phyloP scores from a whole-genome alignment of 345 rosid genomes.

The Ailanthus altissimus region DNA sequence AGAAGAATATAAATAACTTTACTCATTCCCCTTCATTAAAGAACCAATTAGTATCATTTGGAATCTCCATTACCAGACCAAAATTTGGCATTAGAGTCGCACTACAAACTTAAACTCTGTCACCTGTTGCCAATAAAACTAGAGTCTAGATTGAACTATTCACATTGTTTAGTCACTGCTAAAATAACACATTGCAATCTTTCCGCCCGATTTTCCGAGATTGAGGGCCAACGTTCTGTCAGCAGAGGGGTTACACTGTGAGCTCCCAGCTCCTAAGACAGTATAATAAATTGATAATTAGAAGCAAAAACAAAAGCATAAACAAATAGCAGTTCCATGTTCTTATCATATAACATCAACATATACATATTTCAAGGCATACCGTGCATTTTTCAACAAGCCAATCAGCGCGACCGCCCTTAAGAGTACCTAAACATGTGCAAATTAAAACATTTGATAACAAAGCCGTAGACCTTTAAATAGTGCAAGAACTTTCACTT shows the following conservation, averaged over 20 bases:
- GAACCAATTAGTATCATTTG: not conserved
- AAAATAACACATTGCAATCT: conserved; percentile 75
- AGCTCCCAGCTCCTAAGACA: conserved; percentile 78
- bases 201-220: conserved; percentile 76
- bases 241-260: conserved; percentile 79
- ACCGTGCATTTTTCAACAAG: conserved; percentile 93
- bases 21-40: not conserved
- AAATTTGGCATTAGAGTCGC: not conserved
- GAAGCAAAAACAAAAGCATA: not conserved
- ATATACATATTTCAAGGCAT: conserved; percentile 28
- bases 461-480: not conserved
- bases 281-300: conserved; percentile 16
- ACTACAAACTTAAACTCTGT: not conserved
- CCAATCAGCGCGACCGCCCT: conserved; percentile 98
- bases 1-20: not conserved
- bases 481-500: not conserved
- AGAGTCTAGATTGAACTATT: conserved; percentile 11
- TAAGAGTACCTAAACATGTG: conserved; percentile 62
- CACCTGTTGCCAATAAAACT: not conserved
- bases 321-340: not conserved
- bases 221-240: conserved; percentile 65
- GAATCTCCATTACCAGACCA: not conserved
- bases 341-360: not conserved
- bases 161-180: conserved; percentile 91
- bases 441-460: conserved; percentile 5